Base-by-base conservation (phyloP, 441 rosid genomes). In the Sinapis alba region DNA sequence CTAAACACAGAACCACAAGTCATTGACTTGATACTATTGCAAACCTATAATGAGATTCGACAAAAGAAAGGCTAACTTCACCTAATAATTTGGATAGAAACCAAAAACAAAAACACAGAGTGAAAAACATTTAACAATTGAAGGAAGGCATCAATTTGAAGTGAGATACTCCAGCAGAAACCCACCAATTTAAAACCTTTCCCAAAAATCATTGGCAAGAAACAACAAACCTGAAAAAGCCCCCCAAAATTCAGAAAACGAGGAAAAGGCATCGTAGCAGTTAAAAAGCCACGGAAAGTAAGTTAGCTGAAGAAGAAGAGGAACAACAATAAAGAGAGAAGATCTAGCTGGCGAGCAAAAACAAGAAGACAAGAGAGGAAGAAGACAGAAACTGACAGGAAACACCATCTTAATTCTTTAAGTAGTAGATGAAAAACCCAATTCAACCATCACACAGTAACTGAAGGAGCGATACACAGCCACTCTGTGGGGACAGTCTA, bases 171-270 rank as follows among this genome's bases (percentile, higher is more conserved):
- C 21, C 57, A 64, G 23, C 30, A 72, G 28, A 34, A 70, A 61
- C 53, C 65, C 51, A 72, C 51, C 60, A 78, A 72, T 51, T 38
- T 0, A 32, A 50, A 65, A 69, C 3, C 1, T 16, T 65, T 43
- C 30, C 57, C 41, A 60, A 60, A 50, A 77, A 71, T 10, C 64
- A 71, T 20, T 66, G 27, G 34, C 65, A 78, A 66, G 69, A 77
- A 77, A 50, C 4, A 6, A 78, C 81, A 78, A 78, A 78, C 81
- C 77, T 78, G 77, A 30, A 27, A 72, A 15, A 72, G 43, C 30
- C 13, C 69, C 69, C 81, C 81, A 78, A 66, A 59, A 60, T 19
- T 66, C 68, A 59, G 76, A 65, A 77, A 76, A 76, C 56, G 53
- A 32, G 80, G 76, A 47, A 71, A 65, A 53, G 43, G 65, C 77